phyloP scores from a whole-genome alignment of 2,329 filamentous ascomycete species.

The Fusarium lateritium region DNA sequence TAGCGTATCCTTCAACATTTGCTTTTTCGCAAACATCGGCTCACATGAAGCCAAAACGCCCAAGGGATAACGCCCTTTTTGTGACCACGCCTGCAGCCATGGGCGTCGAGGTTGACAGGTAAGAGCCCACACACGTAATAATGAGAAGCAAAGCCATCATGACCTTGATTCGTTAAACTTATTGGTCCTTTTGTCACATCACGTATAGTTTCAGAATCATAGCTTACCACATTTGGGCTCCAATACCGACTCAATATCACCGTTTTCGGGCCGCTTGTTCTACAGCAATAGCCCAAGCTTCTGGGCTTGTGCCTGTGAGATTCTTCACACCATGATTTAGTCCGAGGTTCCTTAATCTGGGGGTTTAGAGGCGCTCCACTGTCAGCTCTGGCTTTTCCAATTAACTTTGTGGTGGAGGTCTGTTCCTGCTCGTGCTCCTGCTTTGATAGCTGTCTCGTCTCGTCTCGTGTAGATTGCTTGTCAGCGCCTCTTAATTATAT shows the following conservation, averaged over 20 bases:
- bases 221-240: constrained; percentile 22
- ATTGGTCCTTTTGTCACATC: neutral
- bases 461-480: neutral
- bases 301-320: constrained; percentile 9
- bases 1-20: neutral
- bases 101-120: neutral
- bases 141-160: neutral
- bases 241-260: constrained; percentile 16
- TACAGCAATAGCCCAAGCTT: neutral
- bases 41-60: neutral
- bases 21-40: neutral
- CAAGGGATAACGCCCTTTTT: neutral
- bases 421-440: too few species aligned
- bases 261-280: constrained; percentile 6
- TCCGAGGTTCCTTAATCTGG: constrained; percentile 10
- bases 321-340: constrained; percentile 8
- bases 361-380: constrained; percentile 8
- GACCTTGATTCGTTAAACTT: neutral
- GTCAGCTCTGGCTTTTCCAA: constrained; percentile 9
- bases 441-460: neutral
- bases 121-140: neutral
- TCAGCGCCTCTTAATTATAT: constrained; percentile 8
- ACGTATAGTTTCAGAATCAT: neutral
- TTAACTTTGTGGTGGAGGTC: neutral
- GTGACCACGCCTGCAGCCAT: neutral